Base-by-base conservation (phyloP, 2,329 filamentous ascomycete species). In the Cladophialophora chaetospira region DNA sequence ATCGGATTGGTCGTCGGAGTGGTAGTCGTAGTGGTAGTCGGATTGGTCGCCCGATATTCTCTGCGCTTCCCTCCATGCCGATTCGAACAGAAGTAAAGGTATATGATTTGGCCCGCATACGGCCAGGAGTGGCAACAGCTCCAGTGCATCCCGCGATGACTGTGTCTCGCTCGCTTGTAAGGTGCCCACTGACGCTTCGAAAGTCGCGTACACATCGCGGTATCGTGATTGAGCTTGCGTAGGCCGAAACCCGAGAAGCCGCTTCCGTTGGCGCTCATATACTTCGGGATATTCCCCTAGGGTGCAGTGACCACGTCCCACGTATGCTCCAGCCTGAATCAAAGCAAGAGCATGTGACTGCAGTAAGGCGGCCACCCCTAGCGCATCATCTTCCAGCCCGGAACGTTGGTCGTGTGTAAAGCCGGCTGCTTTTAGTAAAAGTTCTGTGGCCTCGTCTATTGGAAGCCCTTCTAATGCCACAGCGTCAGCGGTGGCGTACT, bases 201-300 rank as follows among this genome's bases (percentile, higher is more conserved):
- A 74, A 0, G 69, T 73, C 2, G 69, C 64, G 43, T 72, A 74
- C 3, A 75, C 67, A 60, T 72, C 59, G 3, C 62, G 21, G 62
- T 75, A 72, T 17, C 68, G 66, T 28, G 71, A 72, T 26, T 56
- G 49, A 5, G 63, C 67, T 50, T 72, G 70, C 4, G 43, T 49
- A 5, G 64, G 61, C 21, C 63, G 56, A 50, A 64, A 68, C 31
- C 63, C 52, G 13, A 73, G 65, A 2, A 73, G 63, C 15, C 65
- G 65, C 26, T 62, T 55, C 26, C 67, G 60, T 21, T 70, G 63
- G 29, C 46, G 45, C 36, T 58, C 23, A 35, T 62, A 72, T 4
- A 60, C 57, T 5, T 43, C 26, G 1, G 65, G 62, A 55, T 70
- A 72, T 9, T 67, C 40, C 2, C 57, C 53, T 6, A 71, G 53